Evolutionary conservation across 1,284 basidiomycete genomes (phyloP).

Genomic region (Pseudozyma flocculosa): DNA sequence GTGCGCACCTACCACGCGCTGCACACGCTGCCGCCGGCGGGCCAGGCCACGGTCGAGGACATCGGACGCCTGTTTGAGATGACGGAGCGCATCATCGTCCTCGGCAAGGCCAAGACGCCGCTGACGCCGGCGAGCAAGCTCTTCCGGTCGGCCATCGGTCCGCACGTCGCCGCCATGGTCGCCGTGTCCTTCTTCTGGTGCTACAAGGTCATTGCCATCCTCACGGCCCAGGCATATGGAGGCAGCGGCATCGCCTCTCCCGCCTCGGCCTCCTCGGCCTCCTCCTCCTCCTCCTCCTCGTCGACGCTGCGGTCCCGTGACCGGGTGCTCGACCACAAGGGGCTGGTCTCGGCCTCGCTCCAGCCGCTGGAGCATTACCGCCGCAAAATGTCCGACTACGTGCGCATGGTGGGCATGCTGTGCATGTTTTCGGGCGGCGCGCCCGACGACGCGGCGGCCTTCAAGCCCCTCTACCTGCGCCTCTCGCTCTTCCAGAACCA

Average conservation of each 20-base stretch:
- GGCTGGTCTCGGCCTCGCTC: not conserved
- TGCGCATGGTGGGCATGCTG: constrained; percentile 30
- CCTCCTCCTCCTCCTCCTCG: not conserved
- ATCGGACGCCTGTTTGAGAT: constrained; percentile 18
- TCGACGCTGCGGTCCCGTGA: not conserved
- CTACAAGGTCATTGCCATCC: constrained; percentile 7
- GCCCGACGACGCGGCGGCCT: constrained; percentile 5
- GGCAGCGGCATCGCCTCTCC: not conserved
- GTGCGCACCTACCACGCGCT: constrained; percentile 28
- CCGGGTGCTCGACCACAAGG: not conserved
- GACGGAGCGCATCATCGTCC: constrained; percentile 22
- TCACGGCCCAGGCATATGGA: not conserved
- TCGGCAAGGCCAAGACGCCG: constrained; percentile 28
- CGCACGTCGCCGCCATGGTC: constrained; percentile 21
- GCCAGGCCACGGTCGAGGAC: constrained; percentile 16
- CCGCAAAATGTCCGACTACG: constrained; percentile 31
- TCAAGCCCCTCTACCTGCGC: constrained; percentile 21
- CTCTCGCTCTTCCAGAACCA: constrained; percentile 22
- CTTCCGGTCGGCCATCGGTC: constrained; percentile 22
- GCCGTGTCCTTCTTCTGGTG: constrained; percentile 27
- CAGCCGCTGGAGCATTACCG: constrained; percentile 25
- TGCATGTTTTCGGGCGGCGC: constrained; percentile 21
- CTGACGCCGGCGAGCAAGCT: constrained; percentile 27
- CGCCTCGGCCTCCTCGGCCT: not conserved
- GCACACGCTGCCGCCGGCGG: constrained; percentile 23